A percentile compares a stretch with the other conserved stretches of the same genome.
Conservation (phyloP, 2,329 filamentous ascomycete genomes). For the Pseudopithomyces maydicus region DNA sequence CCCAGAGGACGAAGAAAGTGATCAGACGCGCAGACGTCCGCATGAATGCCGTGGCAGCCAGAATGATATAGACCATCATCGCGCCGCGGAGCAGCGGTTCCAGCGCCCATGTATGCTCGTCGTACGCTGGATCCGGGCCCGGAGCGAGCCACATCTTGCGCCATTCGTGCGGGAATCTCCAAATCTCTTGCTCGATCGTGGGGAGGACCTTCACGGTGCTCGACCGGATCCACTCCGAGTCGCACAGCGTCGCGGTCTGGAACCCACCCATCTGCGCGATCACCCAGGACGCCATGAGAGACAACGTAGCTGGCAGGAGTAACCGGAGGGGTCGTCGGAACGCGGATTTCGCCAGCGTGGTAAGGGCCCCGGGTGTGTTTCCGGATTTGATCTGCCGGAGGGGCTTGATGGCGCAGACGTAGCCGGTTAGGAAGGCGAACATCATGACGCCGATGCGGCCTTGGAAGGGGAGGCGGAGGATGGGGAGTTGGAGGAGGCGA, state of each 20-base stretch:
- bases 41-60: too few species aligned
- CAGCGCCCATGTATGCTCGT: slow-evolving; percentile 62
- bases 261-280: too few species aligned
- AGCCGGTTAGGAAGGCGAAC: slow-evolving; percentile 62
- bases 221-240: too few species aligned
- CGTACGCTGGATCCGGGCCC: slow-evolving; percentile 55
- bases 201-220: slow-evolving; percentile 6
- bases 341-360: too few species aligned
- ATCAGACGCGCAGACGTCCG: too few species aligned
- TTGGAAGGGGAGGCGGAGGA: slow-evolving; percentile 62
- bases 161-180: slow-evolving; percentile 51
- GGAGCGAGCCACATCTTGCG: slow-evolving; percentile 55
- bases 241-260: too few species aligned
- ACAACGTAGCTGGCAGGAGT: too few species aligned
- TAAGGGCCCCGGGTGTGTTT: slow-evolving; percentile 47
- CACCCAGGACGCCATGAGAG: too few species aligned
- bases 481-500: slow-evolving; percentile 56
- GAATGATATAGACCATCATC: slow-evolving; percentile 56
- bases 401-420: slow-evolving; percentile 61
- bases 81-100: slow-evolving; percentile 56
- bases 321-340: too few species aligned
- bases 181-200: slow-evolving; percentile 41
- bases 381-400: slow-evolving; percentile 56
- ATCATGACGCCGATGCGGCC: slow-evolving; percentile 52
- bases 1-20: too few species aligned